Percentiles rank a stretch among this genome's conserved stretches.
phyloP scores from a whole-genome alignment of 805 yeast species.

The Sugiyamaella qingdaonensis region DNA sequence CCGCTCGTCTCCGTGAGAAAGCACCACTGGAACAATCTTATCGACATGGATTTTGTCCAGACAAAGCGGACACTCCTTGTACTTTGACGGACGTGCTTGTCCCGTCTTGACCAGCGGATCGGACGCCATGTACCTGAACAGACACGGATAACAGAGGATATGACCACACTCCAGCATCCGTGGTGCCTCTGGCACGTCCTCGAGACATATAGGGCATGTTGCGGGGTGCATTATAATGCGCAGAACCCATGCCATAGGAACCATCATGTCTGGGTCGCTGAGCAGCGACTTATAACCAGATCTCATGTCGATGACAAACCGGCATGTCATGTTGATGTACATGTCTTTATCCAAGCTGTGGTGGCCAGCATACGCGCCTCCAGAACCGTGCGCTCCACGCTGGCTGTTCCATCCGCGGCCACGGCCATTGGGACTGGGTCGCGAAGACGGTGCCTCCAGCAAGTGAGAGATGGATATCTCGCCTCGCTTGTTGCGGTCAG shows the following conservation, averaged over 20 bases:
- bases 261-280: conserved; percentile 70
- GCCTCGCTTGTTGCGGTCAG: conserved; percentile 18
- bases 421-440: background rate
- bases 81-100: conserved; percentile 34
- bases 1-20: conserved; percentile 44
- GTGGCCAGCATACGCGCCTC: background rate
- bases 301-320: conserved; percentile 70
- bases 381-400: background rate
- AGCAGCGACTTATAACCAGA: conserved; percentile 54
- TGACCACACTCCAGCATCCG: conserved; percentile 96
- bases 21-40: conserved; percentile 59
- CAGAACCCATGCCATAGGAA: conserved; percentile 56
- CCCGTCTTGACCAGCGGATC: conserved; percentile 32
- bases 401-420: background rate
- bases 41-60: conserved; percentile 50
- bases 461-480: conserved; percentile 21
- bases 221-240: conserved; percentile 68
- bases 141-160: conserved; percentile 77
- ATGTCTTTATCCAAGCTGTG: conserved; percentile 25
- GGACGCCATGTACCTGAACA: conserved; percentile 64
- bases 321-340: conserved; percentile 72
- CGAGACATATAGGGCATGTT: conserved; percentile 87
- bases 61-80: conserved; percentile 80
- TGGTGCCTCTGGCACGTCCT: conserved; percentile 83
- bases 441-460: conserved; percentile 5